Evolutionary conservation across 2,329 filamentous ascomycete genomes (phyloP), one percentile per base, ranked within the genome.

Genomic region (Fusarium sp.): DNA sequence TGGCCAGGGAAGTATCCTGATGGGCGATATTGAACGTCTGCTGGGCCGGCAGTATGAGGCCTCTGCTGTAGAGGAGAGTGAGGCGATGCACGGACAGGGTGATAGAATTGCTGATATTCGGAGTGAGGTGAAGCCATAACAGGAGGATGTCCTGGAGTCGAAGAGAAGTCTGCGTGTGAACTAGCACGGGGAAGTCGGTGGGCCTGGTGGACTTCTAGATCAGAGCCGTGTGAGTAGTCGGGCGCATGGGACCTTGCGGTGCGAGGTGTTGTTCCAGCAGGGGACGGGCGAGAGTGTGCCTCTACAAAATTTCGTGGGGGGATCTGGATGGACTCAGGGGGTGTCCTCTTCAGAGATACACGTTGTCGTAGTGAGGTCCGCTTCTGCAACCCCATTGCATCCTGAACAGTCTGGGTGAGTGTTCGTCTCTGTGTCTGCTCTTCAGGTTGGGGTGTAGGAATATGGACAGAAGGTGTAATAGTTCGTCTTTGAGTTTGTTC

Each of bases 1-100:
- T 85, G 83, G 3, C 77, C 70, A 10, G 80, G 73, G 34, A 81
- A 78, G 47, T 76, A 77, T 47, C 76, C 55, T 72, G 81, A 70
- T 64, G 71, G 69, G 57, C 62, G 75, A 36, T 76, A 73, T 24
- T 71, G 73, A 39, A 76, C 73, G 9, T 76, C 72, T 14, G 57
- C 62, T 3, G 70, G 67, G 31, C 82, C 84, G 3, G 87, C 82
- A 19, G 84, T 90, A 77, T 86, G 87, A 28, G 85, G 87, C 33
- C 84, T 80, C 73, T 87, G 87, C 75, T 90, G 88, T 2, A 91
- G 78, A 14, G 89, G 88, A 7, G 88, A 91, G 69, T 91, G 85
- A 5, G 88, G 88, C 44, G 85, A 89, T 15, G 88, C 88, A 44
- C 85, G 85, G 3, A 91, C 88, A 1, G 89, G 88, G 13, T 85